A percentile compares a stretch with the other conserved stretches of the same genome.
Conservation (phyloP, 2,329 filamentous ascomycete species). For the Aspergillus latus region DNA sequence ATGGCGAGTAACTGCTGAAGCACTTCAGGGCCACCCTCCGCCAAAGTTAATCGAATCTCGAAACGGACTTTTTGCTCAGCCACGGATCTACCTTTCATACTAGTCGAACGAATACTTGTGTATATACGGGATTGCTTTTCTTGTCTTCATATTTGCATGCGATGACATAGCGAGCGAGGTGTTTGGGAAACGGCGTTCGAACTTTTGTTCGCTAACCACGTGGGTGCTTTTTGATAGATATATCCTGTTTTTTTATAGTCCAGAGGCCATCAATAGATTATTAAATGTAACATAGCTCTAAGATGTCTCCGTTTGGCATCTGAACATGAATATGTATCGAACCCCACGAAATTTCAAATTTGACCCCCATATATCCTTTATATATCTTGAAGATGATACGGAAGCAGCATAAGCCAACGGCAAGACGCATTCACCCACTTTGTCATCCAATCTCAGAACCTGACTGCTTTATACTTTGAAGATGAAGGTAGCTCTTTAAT, state of each 20-base stretch:
- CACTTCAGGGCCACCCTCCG: conserved; percentile 23
- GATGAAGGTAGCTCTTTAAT: too few relatives aligned
- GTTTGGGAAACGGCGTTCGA: conserved; percentile 4
- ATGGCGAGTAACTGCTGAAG: conserved; percentile 26
- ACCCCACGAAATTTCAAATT: too few relatives aligned
- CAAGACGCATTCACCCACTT: too few relatives aligned
- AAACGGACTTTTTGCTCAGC: conserved; percentile 23
- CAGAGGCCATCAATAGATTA: too few relatives aligned
- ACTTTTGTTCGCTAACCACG: neutral
- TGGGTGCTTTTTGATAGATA: neutral
- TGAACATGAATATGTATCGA: too few relatives aligned
- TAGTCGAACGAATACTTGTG: conserved; percentile 6
- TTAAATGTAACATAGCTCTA: too few relatives aligned
- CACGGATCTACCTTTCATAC: conserved; percentile 27
- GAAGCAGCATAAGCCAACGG: too few relatives aligned
- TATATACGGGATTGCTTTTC: neutral
- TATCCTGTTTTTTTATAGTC: neutral
- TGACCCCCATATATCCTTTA: too few relatives aligned
- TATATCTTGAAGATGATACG: too few relatives aligned
- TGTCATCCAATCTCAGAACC: too few relatives aligned
- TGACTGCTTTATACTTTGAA: too few relatives aligned
- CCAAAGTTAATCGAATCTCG: conserved; percentile 27
- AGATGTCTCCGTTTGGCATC: too few relatives aligned
- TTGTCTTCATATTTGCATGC: neutral
- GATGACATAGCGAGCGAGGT: conserved; percentile 10